Evolutionary conservation across 805 yeast genomes (phyloP).

Genomic region (Starmerella stigmatis): DNA sequence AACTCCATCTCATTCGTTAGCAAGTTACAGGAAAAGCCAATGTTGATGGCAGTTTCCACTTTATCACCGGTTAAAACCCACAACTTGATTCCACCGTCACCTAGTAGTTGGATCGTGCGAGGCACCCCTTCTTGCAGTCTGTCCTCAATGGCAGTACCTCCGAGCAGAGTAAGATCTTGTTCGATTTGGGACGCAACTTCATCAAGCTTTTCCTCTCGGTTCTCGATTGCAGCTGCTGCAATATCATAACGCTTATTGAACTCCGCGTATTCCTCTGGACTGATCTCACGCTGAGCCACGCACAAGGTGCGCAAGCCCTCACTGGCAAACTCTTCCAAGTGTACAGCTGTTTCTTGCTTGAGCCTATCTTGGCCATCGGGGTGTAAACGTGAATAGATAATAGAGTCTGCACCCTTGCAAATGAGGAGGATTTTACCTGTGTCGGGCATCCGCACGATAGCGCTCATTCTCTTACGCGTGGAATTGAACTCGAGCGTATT

Average conservation of each 20-base stretch:
- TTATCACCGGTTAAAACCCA: slow-evolving; percentile 84
- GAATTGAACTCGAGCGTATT: slow-evolving; percentile 62
- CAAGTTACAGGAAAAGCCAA: slow-evolving; percentile 73
- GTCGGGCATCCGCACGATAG: slow-evolving; percentile 40
- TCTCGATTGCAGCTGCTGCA: slow-evolving; percentile 49
- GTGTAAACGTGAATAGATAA: slow-evolving; percentile 47
- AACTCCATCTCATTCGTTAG: slow-evolving; percentile 62
- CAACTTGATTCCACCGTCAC: slow-evolving; percentile 65
- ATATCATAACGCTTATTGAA: slow-evolving; percentile 50
- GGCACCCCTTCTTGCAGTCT: slow-evolving; percentile 74
- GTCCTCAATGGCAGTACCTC: slow-evolving; percentile 81
- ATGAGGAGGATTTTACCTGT: slow-evolving; percentile 38
- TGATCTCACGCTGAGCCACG: slow-evolving; percentile 51
- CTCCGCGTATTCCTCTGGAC: slow-evolving; percentile 36
- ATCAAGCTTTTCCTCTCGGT: slow-evolving; percentile 54
- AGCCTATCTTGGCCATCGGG: slow-evolving; percentile 36
- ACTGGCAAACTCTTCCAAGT: slow-evolving; percentile 62
- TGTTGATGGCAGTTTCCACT: slow-evolving; percentile 80
- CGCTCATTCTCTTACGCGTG: slow-evolving; percentile 70
- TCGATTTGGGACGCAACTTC: slow-evolving; percentile 53
- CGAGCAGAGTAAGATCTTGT: slow-evolving; percentile 45
- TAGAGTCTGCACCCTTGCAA: slow-evolving; percentile 71
- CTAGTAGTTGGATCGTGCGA: slow-evolving; percentile 54
- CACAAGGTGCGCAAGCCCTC: slow-evolving; percentile 77
- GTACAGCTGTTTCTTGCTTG: slow-evolving; percentile 53